Base-by-base conservation (phyloP, 805 yeast genomes). In the Sporopachydermia lactativora region DNA sequence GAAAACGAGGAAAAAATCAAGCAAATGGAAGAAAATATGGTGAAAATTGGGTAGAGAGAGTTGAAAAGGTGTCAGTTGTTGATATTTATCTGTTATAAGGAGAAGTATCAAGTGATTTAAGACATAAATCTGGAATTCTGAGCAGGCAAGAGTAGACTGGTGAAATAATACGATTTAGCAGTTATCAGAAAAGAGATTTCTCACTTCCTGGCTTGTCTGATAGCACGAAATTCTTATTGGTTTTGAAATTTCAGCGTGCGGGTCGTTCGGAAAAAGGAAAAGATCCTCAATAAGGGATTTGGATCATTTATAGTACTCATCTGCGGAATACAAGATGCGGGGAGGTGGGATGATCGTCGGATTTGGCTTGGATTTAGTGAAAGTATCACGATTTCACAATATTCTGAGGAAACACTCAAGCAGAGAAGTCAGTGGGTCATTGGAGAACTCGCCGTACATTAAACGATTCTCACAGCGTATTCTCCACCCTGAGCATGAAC, bases 291-390 rank as follows among this genome's bases (percentile, higher is more conserved):
- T 4, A 46, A 36, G 43, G 35, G 45, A 31, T 5, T n/a, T n/a
- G n/a, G 4, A 19, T n/a, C 38, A 14, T 19, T 16, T 14, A 15
- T 8, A 28, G 13, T 19, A 15, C 8, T 15, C 17, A 15, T 16
- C 36, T 17, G 35, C 17, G 6, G 18, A 5, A 34, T 13, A 17
- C 15, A 6, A 8, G 5, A 16, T 8, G 16, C 15, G 5, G 15
- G 13, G 14, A 15, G 15, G 13, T 13, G 4, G 35, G 18, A 19
- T 59, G 37, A 53, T 68, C 0, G 40, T 66, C 18, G 77, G 75
- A 4, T 54, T 77, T 11, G 86, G 85, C 4, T 64, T 66, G 4
- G 89, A 80, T 49, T 48, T 80, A 2, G 64, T 75, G 19, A 55
- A 60, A 17, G 53, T 70, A 1, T 46, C 62, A 13, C 54, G 88